Conservation (phyloP, 257 asterid species). For the Vinca minor region DNA sequence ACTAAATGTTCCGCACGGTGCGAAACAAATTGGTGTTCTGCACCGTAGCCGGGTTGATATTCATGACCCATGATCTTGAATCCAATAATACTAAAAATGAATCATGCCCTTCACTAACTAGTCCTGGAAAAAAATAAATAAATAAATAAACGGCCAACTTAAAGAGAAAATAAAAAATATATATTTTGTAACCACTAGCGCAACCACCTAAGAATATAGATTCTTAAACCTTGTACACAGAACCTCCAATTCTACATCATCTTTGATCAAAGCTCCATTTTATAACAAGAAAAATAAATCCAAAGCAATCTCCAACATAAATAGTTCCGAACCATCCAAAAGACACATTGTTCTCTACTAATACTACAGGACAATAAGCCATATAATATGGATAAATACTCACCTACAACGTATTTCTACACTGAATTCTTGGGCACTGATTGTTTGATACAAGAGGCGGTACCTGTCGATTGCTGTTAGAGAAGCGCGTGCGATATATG, state of each 20-base stretch:
- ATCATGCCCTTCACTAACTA: no score
- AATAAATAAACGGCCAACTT: no score
- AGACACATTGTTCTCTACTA: conserved; percentile 1
- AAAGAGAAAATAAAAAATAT: no score
- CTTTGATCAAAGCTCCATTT: background rate
- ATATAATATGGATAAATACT: background rate
- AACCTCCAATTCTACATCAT: background rate
- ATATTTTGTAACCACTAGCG: no score
- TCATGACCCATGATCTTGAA: no score
- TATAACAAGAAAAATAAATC: background rate
- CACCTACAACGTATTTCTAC: conserved; percentile 6
- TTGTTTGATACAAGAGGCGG: background rate
- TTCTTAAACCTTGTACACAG: background rate
- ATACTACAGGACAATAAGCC: background rate
- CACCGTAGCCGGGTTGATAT: no score
- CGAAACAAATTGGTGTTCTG: no score
- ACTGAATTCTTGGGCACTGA: conserved; percentile 10
- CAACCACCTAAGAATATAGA: background rate
- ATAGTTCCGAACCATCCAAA: background rate
- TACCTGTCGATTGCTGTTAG: background rate
- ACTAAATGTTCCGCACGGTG: no score
- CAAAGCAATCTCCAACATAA: background rate
- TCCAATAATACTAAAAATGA: no score
- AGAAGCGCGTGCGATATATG: conserved; percentile 20
- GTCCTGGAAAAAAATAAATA: no score